Base-by-base conservation (phyloP, 768 basidiomycete species). In the Tylopilus subfusipes region DNA sequence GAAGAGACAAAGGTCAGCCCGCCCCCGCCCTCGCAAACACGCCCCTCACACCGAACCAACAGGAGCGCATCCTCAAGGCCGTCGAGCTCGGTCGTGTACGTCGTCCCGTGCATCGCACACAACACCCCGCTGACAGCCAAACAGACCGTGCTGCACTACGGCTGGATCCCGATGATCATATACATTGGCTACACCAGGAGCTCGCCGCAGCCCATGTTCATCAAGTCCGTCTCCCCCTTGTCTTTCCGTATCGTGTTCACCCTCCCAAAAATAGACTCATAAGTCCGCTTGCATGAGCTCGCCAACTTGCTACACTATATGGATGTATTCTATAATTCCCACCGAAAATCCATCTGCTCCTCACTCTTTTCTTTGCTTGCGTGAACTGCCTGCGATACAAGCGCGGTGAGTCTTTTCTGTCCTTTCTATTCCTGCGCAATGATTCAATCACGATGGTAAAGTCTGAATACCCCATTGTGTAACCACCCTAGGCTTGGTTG, bases 111-210 rank as follows among this genome's bases (percentile, higher is more conserved):
- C 22, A 13, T 36, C 2, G 12, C 40, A 0, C 14, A 30, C 36
- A 13, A 9, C 18, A 4, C 21, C 42, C 11, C 3, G 25, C 63
- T 62, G 33, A 65, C 55, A 3, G 14, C 5, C 47, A 4, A 7
- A 46, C 57, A 97, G 94, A 93, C 89, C 55, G 80, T 94, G 64
- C 68, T 97, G 50, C 93, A 97, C 74, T 97, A 94, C 63, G 88
- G 86, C 60, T 98, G 95, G 93, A 93, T 98, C 66, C 96, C 96
- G 30, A 75, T 95, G 68, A 92, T 98, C 66, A 95, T 98, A 65
- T 97, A 94, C 72, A 81, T 97, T 67, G 96, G 95, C 33, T 97
- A 90, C 76, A 90, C 88, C 50, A 78, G 88, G 62, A 94, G 92
- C 68, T 92, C 89, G 68, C 95, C 95, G 29, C 92, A 94, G 63